Conservation (phyloP, 805 yeast species). For the Pichia paraexigua region DNA sequence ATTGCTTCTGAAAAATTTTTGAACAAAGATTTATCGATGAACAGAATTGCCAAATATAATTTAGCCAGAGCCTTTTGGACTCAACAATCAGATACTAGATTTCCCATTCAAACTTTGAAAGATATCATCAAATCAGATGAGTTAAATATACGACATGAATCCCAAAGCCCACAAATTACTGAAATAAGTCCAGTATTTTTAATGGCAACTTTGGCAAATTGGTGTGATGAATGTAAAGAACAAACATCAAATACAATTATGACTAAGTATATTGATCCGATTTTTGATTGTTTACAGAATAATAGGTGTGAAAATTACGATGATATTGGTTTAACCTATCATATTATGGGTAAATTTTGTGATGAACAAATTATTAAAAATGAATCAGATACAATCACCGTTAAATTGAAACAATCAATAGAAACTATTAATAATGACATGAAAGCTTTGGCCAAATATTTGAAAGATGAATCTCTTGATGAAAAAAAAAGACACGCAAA, state of each 20-base stretch:
- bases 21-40: conserved; percentile 9
- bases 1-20: conserved; percentile 24
- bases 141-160: neutral
- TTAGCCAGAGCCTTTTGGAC: conserved; percentile 61
- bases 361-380: conserved; percentile 49
- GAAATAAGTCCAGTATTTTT: conserved; percentile 8
- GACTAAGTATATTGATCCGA: conserved; percentile 46
- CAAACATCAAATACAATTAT: conserved; percentile 56
- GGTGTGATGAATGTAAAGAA: conserved; percentile 67
- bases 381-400: conserved; percentile 37
- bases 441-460: conserved; percentile 38
- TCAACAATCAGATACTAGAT: conserved; percentile 41
- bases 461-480: conserved; percentile 28
- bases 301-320: conserved; percentile 13
- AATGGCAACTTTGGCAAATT: conserved; percentile 42
- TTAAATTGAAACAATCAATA: conserved; percentile 23
- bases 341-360: conserved; percentile 65
- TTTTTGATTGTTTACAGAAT: conserved; percentile 22
- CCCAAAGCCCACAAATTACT: neutral
- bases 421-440: conserved; percentile 39
- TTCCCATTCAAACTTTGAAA: conserved; percentile 50
- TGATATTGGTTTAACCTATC: conserved; percentile 38
- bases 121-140: conserved; percentile 19
- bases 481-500: conserved; percentile 46
- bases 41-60: conserved; percentile 33